phyloP scores from a whole-genome alignment of 2,329 filamentous ascomycete species.

The Periglandula ipomoeae region DNA sequence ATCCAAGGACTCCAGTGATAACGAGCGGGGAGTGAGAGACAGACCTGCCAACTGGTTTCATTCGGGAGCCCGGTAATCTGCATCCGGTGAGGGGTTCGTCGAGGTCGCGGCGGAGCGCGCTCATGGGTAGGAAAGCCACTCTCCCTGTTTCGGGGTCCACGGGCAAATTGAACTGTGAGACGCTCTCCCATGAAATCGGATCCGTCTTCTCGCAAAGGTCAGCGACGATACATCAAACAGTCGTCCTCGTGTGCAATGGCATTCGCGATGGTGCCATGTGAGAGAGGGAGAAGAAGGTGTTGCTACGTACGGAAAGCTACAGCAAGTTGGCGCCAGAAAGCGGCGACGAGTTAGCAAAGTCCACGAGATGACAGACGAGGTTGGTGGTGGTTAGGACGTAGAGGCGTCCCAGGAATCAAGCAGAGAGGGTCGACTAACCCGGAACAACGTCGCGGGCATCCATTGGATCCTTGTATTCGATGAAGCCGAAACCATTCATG shows the following conservation, averaged over 20 bases:
- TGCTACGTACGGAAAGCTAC: conserved; percentile 53
- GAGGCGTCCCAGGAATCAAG: background rate
- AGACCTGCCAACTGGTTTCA: conserved; percentile 99
- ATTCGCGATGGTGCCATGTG: background rate
- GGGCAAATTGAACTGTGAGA: conserved; percentile 95
- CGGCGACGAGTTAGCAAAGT: conserved; percentile 8
- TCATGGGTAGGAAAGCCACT: conserved; percentile 43
- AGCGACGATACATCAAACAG: background rate
- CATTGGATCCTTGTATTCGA: conserved; percentile 98
- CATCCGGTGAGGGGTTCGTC: conserved; percentile 94
- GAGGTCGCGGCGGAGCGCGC: conserved; percentile 61
- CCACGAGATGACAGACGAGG: background rate
- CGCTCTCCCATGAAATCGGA: conserved; percentile 97
- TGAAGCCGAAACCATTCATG: conserved; percentile 99
- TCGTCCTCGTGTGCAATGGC: background rate
- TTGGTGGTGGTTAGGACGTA: background rate
- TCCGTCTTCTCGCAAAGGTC: conserved; percentile 56
- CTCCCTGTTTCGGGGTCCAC: conserved; percentile 60
- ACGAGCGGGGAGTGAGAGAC: conserved; percentile 55
- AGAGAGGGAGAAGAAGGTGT: background rate
- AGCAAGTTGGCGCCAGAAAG: conserved; percentile 7
- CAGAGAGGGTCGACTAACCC: conserved; percentile 49
- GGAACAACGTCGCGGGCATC: conserved; percentile 97
- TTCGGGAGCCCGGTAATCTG: conserved; percentile 91
- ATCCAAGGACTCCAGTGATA: conserved; percentile 37